Evolutionary conservation across 768 basidiomycete species (phyloP), one percentile per base, ranked within the genome.

Genomic region (Mycena sanguinolenta): DNA sequence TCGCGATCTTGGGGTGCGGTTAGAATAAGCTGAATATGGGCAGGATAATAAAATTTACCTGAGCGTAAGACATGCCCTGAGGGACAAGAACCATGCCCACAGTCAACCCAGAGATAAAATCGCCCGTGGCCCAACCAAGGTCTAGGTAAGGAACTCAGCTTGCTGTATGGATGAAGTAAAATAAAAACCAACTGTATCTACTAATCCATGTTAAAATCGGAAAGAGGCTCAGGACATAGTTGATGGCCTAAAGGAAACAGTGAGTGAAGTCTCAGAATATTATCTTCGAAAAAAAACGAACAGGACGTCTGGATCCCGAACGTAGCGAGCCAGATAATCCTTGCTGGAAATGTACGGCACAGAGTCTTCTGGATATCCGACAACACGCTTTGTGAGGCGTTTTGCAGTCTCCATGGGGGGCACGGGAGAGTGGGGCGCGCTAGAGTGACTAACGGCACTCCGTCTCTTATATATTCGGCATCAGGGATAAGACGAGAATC

Each of bases 51-150:
- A 63, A 71, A 23, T 79, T 34, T 34, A 92, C 93, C 82, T 87
- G 84, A 30, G 94, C 94, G 75, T 95, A 97, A 1, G 95, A 96
- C 91, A 97, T 94, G 67, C 91, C 87, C 81, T 99, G 97, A 0
- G 97, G 97, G 8, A 99, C 96, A 55, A 98, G 85, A 14, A 99
- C 97, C 75, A 98, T 92, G 30, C 97, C 97, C 71, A 99, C 95
- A 0, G 97, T 98, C 46, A 99, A 79, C 63, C 93, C 96, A 69
- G 96, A 95, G 75, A 98, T 90, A 23, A 97, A 75, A 81, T 98
- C 96, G 28, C 96, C 95, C 25, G 88, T 85, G 14, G 95, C 79
- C 96, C 96, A 97, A 36, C 90, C 91, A 39, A 89, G 59, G 78
- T 94, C 92, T 94, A 34, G n/a, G 32, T 34, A 65, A 19, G 27